phyloP scores from a whole-genome alignment of 2,329 filamentous ascomycete species.

The Neospermospora avenae region DNA sequence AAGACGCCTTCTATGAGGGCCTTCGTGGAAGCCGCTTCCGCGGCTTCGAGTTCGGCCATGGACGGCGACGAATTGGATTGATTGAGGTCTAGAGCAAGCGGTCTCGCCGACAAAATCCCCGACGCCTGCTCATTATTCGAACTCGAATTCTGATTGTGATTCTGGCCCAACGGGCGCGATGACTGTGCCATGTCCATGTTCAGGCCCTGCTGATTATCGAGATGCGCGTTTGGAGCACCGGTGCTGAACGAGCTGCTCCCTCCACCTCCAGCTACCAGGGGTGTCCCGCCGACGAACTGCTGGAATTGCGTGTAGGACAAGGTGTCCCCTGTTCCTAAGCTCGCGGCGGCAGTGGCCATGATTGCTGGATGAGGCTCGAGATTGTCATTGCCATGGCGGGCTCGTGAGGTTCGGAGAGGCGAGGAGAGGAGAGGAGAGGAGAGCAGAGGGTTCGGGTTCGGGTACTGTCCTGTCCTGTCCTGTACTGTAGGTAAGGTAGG shows the following conservation, averaged over 20 bases:
- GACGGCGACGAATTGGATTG: constrained; percentile 28
- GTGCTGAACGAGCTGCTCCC: neutral
- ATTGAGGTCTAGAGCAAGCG: constrained; percentile 20
- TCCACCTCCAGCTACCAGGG: constrained; percentile 3
- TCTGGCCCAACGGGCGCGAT: constrained; percentile 22
- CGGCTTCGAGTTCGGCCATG: constrained; percentile 54
- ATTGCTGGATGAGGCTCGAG: constrained; percentile 14
- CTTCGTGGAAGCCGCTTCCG: constrained; percentile 41
- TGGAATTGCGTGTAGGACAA: constrained; percentile 28
- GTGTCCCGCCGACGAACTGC: constrained; percentile 22
- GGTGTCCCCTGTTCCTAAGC: constrained; percentile 21
- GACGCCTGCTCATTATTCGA: constrained; percentile 12
- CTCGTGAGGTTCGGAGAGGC: constrained; percentile 11
- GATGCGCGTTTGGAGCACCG: constrained; percentile 1
- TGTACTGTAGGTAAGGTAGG: neutral
- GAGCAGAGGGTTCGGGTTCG: neutral
- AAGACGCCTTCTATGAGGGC: constrained; percentile 30
- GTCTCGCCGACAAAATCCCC: constrained; percentile 21
- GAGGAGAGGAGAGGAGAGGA: neutral
- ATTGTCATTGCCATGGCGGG: constrained; percentile 29
- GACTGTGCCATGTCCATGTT: constrained; percentile 26
- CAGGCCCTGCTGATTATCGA: neutral
- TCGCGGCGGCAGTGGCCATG: constrained; percentile 31
- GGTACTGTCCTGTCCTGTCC: too few relatives aligned
- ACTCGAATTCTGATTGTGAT: neutral